A percentile compares a stretch with the other conserved stretches of the same genome.
Evolutionary conservation across 1,284 basidiomycete species (phyloP).

Genomic region (Rhodotorula sp.): DNA sequence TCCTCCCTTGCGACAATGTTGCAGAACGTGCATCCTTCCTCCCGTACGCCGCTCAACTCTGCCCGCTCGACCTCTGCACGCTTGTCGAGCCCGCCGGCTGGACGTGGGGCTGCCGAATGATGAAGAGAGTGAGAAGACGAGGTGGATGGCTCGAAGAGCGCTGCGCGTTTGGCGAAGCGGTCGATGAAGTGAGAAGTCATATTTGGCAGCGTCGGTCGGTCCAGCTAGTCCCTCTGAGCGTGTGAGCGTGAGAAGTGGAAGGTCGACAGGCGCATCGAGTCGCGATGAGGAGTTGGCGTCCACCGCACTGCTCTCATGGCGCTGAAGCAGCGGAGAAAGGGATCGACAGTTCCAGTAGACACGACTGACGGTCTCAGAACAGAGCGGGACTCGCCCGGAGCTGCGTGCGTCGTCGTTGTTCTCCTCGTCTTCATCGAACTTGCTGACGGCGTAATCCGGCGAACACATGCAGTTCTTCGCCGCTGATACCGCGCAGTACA

Average conservation of each 20-base stretch:
- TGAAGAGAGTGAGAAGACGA: neutral
- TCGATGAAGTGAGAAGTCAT: slow-evolving; percentile 29
- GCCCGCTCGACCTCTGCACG: neutral
- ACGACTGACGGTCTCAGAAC: no score
- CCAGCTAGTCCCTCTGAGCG: neutral
- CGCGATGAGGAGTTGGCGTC: no score
- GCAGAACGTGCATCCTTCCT: slow-evolving; percentile 59
- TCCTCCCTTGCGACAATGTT: slow-evolving; percentile 57
- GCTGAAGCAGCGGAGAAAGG: no score
- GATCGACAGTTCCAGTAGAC: no score
- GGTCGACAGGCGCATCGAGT: no score
- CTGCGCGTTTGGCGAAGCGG: slow-evolving; percentile 5
- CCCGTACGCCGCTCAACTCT: neutral
- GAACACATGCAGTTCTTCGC: neutral
- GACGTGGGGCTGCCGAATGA: neutral
- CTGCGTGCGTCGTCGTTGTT: no score
- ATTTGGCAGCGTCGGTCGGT: neutral
- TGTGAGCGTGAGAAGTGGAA: neutral
- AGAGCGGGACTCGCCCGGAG: no score
- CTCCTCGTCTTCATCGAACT: no score
- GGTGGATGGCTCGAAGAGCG: no score
- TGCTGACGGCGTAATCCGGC: neutral
- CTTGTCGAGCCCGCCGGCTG: neutral
- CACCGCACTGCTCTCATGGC: no score
- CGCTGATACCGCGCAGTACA: neutral